phyloP scores from a whole-genome alignment of 2,329 filamentous ascomycete genomes.

The Claviceps sp. region DNA sequence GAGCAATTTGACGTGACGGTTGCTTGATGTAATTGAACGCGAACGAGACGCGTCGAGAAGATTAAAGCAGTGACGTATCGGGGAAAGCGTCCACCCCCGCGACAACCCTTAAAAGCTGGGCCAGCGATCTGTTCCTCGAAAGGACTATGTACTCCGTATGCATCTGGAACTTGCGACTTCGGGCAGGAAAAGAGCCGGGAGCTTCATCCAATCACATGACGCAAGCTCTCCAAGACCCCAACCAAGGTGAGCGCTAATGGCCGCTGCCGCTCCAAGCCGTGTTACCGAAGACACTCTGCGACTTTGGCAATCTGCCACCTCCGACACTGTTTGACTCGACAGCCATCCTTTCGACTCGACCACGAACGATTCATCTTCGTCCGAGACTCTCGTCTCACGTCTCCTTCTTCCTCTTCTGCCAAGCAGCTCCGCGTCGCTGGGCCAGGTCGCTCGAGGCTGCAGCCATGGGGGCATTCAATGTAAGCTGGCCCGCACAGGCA shows the following conservation, averaged over 20 bases:
- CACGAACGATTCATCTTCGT: not conserved
- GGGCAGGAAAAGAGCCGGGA: too few relatives aligned
- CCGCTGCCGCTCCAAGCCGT: too few relatives aligned
- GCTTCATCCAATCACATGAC: slow-evolving; percentile 2
- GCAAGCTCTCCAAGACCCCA: not conserved
- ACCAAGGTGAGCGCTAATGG: not conserved
- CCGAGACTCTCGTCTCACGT: not conserved
- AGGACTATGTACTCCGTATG: too few relatives aligned
- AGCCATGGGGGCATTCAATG: slow-evolving; percentile 29
- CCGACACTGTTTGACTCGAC: not conserved
- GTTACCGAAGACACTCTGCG: not conserved
- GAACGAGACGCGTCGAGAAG: slow-evolving; percentile 2
- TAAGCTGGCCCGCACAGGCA: slow-evolving; percentile 10
- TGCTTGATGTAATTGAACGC: not conserved
- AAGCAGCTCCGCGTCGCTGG: not conserved
- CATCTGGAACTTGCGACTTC: too few relatives aligned
- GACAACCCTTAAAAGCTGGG: not conserved
- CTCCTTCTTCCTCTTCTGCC: not conserved
- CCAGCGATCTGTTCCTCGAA: too few relatives aligned
- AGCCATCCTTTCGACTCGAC: too few relatives aligned
- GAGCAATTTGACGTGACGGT: not conserved
- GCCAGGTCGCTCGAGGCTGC: slow-evolving; percentile 7
- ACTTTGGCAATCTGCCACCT: not conserved
- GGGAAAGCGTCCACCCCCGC: not conserved
- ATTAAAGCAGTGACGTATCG: not conserved